A percentile compares a stretch with the other conserved stretches of the same genome.
Conservation (phyloP, 805 yeast species). For the Myxozyma sirexii region DNA sequence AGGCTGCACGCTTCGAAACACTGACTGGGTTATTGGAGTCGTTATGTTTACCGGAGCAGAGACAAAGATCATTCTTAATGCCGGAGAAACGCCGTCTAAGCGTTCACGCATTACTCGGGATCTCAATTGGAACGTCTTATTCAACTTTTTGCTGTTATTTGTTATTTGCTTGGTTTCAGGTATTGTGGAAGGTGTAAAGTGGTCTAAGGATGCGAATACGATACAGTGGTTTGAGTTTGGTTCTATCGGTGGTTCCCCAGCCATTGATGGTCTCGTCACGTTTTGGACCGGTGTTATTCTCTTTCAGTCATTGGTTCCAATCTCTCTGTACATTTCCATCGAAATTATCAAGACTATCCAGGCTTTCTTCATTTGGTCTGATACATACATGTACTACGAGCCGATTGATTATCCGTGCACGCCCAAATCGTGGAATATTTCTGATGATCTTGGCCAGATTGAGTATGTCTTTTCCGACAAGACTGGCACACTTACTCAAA, state of each 20-base stretch:
- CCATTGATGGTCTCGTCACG: slow-evolving; percentile 65
- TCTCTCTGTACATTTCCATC: slow-evolving; percentile 74
- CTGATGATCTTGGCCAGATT: slow-evolving; percentile 83
- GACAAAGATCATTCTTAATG: slow-evolving; percentile 74
- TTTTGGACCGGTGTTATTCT: slow-evolving; percentile 74
- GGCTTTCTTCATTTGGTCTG: slow-evolving; percentile 74
- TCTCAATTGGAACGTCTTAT: slow-evolving; percentile 61
- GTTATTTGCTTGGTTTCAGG: slow-evolving; percentile 70
- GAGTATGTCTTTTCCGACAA: slow-evolving; percentile 82
- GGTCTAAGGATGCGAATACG: slow-evolving; percentile 50
- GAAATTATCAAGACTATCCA: slow-evolving; percentile 78
- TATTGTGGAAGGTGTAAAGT: slow-evolving; percentile 67
- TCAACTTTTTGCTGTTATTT: slow-evolving; percentile 65
- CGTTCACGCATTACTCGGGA: slow-evolving; percentile 65
- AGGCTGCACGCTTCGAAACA: slow-evolving; percentile 73
- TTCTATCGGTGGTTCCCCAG: slow-evolving; percentile 60
- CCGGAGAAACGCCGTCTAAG: slow-evolving; percentile 78
- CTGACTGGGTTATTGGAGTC: slow-evolving; percentile 73
- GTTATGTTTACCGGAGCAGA: slow-evolving; percentile 79
- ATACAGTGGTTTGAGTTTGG: slow-evolving; percentile 62
- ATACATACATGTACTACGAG: slow-evolving; percentile 68
- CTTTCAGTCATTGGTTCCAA: slow-evolving; percentile 78
- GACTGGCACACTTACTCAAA: slow-evolving; percentile 82
- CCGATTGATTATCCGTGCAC: slow-evolving; percentile 72
- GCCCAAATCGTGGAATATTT: slow-evolving; percentile 81